Base-by-base conservation (phyloP, 345 rosid genomes). In the Euclidium syriacum region DNA sequence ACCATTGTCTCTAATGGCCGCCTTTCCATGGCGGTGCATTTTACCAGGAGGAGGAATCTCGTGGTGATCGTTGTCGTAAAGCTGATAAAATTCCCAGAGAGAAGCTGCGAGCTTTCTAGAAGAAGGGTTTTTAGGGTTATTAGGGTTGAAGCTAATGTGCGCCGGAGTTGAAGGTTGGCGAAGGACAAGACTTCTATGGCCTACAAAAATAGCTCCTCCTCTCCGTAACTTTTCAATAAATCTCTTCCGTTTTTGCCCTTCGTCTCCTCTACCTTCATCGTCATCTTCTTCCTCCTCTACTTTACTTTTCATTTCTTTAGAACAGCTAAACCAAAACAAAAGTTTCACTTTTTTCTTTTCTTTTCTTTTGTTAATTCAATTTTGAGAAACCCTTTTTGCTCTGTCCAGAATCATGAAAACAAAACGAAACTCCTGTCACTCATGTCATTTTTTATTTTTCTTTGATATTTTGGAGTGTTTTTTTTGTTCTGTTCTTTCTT, bases 31-130 rank as follows among this genome's bases (percentile, higher is more conserved):
- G 39, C 48, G 70, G 77, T 81, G 83, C 98, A 92, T 92, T 59
- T 60, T 65, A 54, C 87, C 62, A 56, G 51, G 49, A 35, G 79
- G 67, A 59, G 46, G 58, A 49, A 38, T 53, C 34, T 9, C 16
- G 68, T 50, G 20, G 22, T 52, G 35, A 44, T 22, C 34, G 58
- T 26, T 7, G 34, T 30, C 62, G 71, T 58, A 67, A 69, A 77
- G 82, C 48, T 84, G 87, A 63, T 85, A 80, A 20, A 84, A 81
- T 33, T 92, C 75, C 75, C 71, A 64, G 42, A 71, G 75, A 58
- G 71, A 64, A 57, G 66, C 75, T 22, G 75, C 71, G 3, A 71
- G 75, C 65, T 70, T 62, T 70, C 74, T 62, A 47, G 74, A 27
- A 33, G 61, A 53, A 17, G 23, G 25, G 23, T 40, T 20, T 9